Percentiles rank a stretch among this genome's conserved stretches.
Evolutionary conservation across 208 protist species (phyloP).

Genomic region (Crithidia bombi): DNA sequence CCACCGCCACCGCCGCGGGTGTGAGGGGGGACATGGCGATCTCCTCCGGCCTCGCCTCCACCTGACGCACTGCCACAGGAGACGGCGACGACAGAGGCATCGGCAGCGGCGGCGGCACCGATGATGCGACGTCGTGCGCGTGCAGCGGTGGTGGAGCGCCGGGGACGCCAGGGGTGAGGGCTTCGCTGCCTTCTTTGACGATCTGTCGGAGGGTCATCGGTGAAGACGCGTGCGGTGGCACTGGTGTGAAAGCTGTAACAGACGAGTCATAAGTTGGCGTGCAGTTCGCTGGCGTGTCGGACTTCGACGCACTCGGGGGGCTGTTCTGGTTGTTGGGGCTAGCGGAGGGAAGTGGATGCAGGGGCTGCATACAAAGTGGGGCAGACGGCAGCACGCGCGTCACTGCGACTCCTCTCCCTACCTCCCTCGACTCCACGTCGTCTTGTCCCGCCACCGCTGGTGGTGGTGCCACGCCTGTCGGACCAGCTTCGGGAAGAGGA

Average conservation of each 20-base stretch:
- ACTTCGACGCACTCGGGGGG: too few relatives aligned
- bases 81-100: not conserved
- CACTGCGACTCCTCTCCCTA: not conserved
- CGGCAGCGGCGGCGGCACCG: not conserved
- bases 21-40: constrained; percentile 27
- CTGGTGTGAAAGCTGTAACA: too few relatives aligned
- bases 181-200: too few relatives aligned
- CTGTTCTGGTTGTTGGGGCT: not conserved
- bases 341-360: not conserved
- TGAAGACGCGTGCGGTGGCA: too few relatives aligned
- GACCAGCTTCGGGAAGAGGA: not conserved
- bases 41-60: not conserved
- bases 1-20: not conserved
- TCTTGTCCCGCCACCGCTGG: not conserved
- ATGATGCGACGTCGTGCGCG: not conserved
- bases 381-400: constrained; percentile 26
- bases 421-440: not conserved
- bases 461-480: too few relatives aligned
- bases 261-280: too few relatives aligned
- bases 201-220: too few relatives aligned
- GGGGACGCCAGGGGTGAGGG: not conserved
- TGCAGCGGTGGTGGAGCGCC: not conserved
- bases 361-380: constrained; percentile 13
- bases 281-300: too few relatives aligned
- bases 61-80: not conserved